phyloP scores from a whole-genome alignment of 2,329 filamentous ascomycete species.

The Apiospora kogelbergensis region DNA sequence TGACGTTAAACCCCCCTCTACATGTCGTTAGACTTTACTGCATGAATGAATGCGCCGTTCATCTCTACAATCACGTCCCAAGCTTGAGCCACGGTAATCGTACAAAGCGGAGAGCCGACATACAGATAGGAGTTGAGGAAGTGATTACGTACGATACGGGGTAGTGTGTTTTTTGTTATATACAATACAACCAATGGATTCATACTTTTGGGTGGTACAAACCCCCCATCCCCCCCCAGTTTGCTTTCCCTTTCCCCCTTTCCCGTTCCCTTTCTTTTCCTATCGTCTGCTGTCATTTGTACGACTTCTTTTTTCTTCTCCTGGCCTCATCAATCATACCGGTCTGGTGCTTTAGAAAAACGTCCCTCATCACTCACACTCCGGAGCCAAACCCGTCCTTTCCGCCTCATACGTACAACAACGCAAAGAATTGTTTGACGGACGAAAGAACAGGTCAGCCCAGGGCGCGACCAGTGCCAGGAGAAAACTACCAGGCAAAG shows the following conservation, averaged over 20 bases:
- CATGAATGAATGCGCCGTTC: no score
- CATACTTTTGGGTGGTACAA: background rate
- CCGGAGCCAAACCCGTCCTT: background rate
- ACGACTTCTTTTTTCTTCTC: background rate
- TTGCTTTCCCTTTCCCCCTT: background rate
- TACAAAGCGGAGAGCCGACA: background rate
- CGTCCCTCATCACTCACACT: background rate
- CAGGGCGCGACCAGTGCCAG: background rate
- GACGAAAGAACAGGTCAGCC: background rate
- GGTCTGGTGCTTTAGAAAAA: no score
- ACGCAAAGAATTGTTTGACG: background rate
- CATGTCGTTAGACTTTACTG: no score
- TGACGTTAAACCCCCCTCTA: background rate
- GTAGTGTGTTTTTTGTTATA: background rate
- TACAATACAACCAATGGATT: conserved; percentile 1
- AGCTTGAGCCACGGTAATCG: background rate
- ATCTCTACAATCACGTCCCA: no score
- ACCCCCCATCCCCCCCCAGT: background rate
- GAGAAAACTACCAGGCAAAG: background rate
- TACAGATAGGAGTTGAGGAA: background rate
- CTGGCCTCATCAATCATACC: background rate
- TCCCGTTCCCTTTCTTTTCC: background rate
- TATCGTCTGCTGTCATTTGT: background rate
- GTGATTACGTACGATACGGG: background rate
- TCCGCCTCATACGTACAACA: background rate